Evolutionary conservation across 2,329 filamentous ascomycete species (phyloP), one percentile per base, ranked within the genome.

Genomic region (Ophiostoma sp.): DNA sequence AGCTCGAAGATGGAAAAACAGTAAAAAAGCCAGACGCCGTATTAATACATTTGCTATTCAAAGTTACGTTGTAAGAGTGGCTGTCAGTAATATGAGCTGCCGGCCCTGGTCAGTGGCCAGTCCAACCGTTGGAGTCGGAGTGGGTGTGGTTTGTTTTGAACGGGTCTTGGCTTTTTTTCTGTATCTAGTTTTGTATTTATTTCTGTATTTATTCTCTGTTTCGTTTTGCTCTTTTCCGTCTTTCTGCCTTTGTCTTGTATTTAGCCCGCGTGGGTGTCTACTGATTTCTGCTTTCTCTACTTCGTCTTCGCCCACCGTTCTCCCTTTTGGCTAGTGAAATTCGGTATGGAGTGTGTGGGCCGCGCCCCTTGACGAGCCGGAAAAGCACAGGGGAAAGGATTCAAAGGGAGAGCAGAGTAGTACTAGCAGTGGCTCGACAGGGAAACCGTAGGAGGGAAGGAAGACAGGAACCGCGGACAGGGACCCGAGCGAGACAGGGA

Each of bases 101-200:
- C n/a, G 27, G 36, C 11, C 27, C 38, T 41, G 58, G 40, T 8
- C n/a, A 18, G 5, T 16, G 44, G 14, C 42, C 36, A 49, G 42
- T 27, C 63, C 42, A 44, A 65, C 64, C 27, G 64, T 64, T 36
- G 63, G 63, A 64, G 63, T 64, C 63, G 41, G n/a, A 64, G 63
- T 64, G 63, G 63, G 42, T 45, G 63, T 64, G n/a, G 45, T 44
- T 18, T 64, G 38, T 5, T 55, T 55, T 55, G 9, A 18, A 55
- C 18, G 18, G 27, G 49, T 27, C 49, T 55, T 55, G 49, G 49
- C 49, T 9, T 55, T 12, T 52, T 49, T 16, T 49, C 27, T 7
- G 3, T 55, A 12, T 11, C 9, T 55, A 11, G 11, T 27, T 27
- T 55, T 55, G n/a, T 27, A 6, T 27, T 27, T 52, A n/a, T 63